A percentile compares a stretch with the other conserved stretches of the same genome.
phyloP scores from a whole-genome alignment of 1,284 basidiomycete genomes.

The Marasmius sp. region DNA sequence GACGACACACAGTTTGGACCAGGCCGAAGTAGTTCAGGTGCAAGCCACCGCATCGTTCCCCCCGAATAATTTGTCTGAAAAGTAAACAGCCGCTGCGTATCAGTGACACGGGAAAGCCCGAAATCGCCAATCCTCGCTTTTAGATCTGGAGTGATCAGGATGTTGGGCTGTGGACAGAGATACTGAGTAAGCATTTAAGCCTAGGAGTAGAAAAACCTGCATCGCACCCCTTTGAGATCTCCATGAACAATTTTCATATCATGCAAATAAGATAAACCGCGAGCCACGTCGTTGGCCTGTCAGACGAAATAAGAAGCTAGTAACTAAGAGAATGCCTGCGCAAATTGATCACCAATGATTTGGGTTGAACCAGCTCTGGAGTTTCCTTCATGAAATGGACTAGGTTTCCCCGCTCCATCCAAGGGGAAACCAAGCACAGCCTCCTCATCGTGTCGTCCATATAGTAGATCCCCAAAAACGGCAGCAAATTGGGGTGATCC shows the following conservation, averaged over 20 bases:
- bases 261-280: not conserved
- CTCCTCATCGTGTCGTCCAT: slow-evolving; percentile 9
- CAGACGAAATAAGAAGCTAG: not conserved
- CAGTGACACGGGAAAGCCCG: not conserved
- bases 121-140: not conserved
- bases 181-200: not conserved
- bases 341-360: not conserved
- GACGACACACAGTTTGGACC: not conserved
- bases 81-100: not conserved
- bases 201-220: not conserved
- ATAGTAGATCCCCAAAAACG: not conserved
- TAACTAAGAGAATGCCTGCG: not conserved
- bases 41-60: not conserved
- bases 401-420: slow-evolving; percentile 2
- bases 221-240: not conserved
- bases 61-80: not conserved
- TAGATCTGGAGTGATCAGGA: not conserved
- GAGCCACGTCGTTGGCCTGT: not conserved
- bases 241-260: not conserved
- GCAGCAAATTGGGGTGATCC: not conserved
- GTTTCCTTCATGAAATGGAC: not conserved
- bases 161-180: not conserved
- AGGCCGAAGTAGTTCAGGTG: not conserved
- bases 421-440: slow-evolving; percentile 6
- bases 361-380: not conserved